A percentile compares a stretch with the other conserved stretches of the same genome.
Evolutionary conservation across 2,329 filamentous ascomycete species (phyloP).

Genomic region (Grosmannia penicillata): DNA sequence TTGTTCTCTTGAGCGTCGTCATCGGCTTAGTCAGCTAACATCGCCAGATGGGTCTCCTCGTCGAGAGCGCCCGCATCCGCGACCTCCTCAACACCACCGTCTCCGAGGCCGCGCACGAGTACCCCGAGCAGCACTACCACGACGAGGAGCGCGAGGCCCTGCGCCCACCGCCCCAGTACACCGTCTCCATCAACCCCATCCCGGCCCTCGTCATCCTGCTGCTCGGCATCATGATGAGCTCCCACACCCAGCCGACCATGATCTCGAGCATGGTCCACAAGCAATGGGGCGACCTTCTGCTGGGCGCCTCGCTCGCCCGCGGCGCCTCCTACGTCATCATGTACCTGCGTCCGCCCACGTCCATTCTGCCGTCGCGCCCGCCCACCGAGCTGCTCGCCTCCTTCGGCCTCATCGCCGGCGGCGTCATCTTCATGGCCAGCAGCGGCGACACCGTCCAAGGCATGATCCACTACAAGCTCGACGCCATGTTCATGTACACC

Average conservation of each 20-base stretch:
- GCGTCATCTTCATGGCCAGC: conserved; percentile 85
- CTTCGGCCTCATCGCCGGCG: conserved; percentile 78
- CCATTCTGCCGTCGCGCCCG: conserved; percentile 66
- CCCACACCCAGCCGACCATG: conserved; percentile 73
- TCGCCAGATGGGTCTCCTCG: conserved; percentile 59
- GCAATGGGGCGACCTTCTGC: conserved; percentile 80
- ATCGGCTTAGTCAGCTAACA: conserved; percentile 4
- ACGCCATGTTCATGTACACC: conserved; percentile 90
- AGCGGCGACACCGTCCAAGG: conserved; percentile 60
- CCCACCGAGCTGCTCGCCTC: conserved; percentile 79
- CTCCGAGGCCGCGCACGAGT: conserved; percentile 18
- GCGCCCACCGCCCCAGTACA: conserved; percentile 50
- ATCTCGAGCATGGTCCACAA: conserved; percentile 83
- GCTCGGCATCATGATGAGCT: conserved; percentile 88
- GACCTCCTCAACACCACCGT: conserved; percentile 46
- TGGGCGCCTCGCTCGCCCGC: conserved; percentile 66
- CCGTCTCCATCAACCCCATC: conserved; percentile 72
- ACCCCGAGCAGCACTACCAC: conserved; percentile 18
- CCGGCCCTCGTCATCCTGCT: conserved; percentile 77
- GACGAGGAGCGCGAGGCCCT: conserved; percentile 34
- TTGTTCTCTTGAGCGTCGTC: neutral
- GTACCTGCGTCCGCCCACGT: conserved; percentile 68
- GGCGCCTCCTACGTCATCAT: conserved; percentile 65
- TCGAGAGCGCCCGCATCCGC: conserved; percentile 60
- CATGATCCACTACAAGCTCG: conserved; percentile 64